Evolutionary conservation across 371 early-diverging fungal genomes (phyloP).

Genomic region (Mortierella sp.): DNA sequence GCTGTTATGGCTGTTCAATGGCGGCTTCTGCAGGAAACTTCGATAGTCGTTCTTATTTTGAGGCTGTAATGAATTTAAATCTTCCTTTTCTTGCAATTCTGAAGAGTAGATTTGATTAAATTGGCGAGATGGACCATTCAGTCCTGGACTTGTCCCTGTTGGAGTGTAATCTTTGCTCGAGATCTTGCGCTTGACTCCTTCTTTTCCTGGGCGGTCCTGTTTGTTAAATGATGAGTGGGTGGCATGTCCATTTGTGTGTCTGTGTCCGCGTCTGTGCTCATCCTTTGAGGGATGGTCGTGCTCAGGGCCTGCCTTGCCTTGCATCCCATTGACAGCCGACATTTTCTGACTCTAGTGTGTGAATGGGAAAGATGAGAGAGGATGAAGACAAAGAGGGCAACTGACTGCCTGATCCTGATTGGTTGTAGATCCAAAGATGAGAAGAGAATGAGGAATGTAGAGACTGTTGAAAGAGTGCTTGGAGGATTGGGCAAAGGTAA

Average conservation of each 20-base stretch:
- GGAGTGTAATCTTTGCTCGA: slow-evolving; percentile 1
- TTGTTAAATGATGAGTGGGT: not conserved
- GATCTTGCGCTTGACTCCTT: slow-evolving; percentile 25
- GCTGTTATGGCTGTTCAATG: slow-evolving; percentile 1
- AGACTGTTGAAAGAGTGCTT: no score
- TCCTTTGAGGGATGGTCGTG: slow-evolving; percentile 7
- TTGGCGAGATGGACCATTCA: not conserved
- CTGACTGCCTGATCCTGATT: not conserved
- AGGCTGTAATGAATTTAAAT: not conserved
- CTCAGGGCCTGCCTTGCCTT: slow-evolving; percentile 12
- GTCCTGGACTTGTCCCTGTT: not conserved
- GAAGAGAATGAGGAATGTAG: no score
- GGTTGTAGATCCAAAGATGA: no score
- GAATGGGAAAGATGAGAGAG: not conserved
- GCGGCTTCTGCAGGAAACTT: slow-evolving; percentile 6
- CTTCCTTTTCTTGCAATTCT: not conserved
- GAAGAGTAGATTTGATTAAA: not conserved
- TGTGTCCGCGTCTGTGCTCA: slow-evolving; percentile 12
- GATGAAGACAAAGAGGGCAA: not conserved
- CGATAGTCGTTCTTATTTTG: not conserved
- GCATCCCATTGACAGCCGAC: slow-evolving; percentile 4
- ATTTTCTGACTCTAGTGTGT: not conserved
- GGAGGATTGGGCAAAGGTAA: no score
- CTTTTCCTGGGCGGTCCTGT: slow-evolving; percentile 5
- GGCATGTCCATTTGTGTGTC: not conserved